Percentiles rank a stretch among this genome's conserved stretches.
Conservation (phyloP, 2,329 filamentous ascomycete genomes). For the Diaporthe sp. region DNA sequence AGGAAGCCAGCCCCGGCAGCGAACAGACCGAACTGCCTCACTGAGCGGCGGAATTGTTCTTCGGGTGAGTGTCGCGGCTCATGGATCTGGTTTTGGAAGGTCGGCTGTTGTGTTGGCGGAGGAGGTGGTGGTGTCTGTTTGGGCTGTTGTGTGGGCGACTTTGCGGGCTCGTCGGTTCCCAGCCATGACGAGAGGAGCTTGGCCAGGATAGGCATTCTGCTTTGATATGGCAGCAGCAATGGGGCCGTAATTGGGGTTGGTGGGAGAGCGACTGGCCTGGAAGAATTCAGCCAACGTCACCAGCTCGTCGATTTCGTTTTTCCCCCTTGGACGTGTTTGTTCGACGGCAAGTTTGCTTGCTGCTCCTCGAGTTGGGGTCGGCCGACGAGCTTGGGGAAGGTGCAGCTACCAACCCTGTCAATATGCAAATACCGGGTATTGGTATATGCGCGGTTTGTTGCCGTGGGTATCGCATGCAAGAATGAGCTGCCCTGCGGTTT, state of each 20-base stretch:
- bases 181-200: conserved; percentile 32
- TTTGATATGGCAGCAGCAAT: not conserved
- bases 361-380: not conserved
- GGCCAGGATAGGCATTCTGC: conserved; percentile 25
- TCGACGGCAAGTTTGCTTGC: not conserved
- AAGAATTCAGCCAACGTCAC: not conserved
- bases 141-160: conserved; percentile 10
- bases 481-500: not conserved
- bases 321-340: not conserved
- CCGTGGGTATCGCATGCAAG: not conserved
- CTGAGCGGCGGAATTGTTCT: conserved; percentile 55
- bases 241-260: not conserved
- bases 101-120: conserved; percentile 1
- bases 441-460: not conserved
- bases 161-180: conserved; percentile 25
- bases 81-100: not conserved
- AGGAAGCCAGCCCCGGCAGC: conserved; percentile 83
- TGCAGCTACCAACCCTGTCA: not conserved
- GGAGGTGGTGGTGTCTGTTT: conserved; percentile 1
- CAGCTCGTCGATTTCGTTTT: not conserved
- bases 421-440: not conserved
- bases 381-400: not conserved
- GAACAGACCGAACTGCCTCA: conserved; percentile 77
- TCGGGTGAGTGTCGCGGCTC: conserved; percentile 41
- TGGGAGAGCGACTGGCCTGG: not conserved